Percentiles rank a stretch among this genome's conserved stretches.
phyloP scores from a whole-genome alignment of 805 yeast species.

The Wickerhamomyces xylosicus region DNA sequence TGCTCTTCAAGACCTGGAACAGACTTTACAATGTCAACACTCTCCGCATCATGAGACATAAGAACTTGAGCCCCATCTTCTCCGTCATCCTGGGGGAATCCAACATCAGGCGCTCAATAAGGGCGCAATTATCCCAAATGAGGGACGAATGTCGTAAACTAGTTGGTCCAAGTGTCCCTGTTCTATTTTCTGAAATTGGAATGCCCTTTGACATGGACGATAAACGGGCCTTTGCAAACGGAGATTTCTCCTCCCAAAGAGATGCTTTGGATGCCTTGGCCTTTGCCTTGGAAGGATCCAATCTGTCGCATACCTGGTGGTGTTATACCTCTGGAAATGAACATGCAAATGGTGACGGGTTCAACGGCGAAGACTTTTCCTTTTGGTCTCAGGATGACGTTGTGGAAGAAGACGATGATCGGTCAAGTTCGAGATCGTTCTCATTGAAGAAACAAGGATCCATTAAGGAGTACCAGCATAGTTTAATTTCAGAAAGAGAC shows the following conservation, averaged over 20 bases:
- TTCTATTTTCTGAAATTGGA: slow-evolving; percentile 88
- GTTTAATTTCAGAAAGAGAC: no score
- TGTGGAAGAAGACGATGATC: slow-evolving; percentile 32
- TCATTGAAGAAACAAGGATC: no score
- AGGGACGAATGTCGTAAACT: slow-evolving; percentile 48
- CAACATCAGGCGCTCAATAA: slow-evolving; percentile 63
- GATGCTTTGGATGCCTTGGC: slow-evolving; percentile 77
- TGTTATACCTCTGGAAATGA: slow-evolving; percentile 64
- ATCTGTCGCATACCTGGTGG: slow-evolving; percentile 76
- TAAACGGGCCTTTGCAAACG: slow-evolving; percentile 52
- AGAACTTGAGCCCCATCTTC: slow-evolving; percentile 60
- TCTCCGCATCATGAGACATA: slow-evolving; percentile 73
- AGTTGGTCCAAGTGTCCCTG: slow-evolving; percentile 59
- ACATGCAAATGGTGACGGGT: slow-evolving; percentile 81
- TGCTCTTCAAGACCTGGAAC: slow-evolving; percentile 90
- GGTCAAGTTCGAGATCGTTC: not conserved
- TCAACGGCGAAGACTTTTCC: slow-evolving; percentile 93
- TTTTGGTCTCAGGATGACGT: slow-evolving; percentile 46
- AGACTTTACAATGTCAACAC: slow-evolving; percentile 77
- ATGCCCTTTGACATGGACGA: slow-evolving; percentile 95
- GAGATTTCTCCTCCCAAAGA: slow-evolving; percentile 65
- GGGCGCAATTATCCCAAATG: slow-evolving; percentile 58
- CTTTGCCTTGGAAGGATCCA: slow-evolving; percentile 66
- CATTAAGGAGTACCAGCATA: no score
- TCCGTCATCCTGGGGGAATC: slow-evolving; percentile 77